Conservation (phyloP, 208 protist genomes). For the Angomonas ambiguus region DNA sequence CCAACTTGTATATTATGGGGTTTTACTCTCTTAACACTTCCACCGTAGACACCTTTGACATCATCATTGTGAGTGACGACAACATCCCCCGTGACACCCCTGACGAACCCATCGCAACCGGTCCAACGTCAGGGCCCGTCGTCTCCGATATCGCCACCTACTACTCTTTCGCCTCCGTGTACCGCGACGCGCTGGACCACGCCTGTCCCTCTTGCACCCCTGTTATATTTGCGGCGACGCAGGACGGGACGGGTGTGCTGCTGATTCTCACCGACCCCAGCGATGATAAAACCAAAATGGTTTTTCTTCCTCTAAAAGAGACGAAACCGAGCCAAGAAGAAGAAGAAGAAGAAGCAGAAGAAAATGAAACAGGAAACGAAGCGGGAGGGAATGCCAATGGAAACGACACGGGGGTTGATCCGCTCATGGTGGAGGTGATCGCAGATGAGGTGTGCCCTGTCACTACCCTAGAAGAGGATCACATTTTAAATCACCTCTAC, state of each 20-base stretch:
- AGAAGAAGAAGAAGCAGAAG: too few species aligned
- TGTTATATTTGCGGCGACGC: background rate
- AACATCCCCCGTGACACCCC: background rate
- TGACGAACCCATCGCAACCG: background rate
- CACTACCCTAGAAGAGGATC: slow-evolving; percentile 10
- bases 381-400: background rate
- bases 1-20: slow-evolving; percentile 11
- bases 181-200: background rate
- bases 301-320: background rate
- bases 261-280: background rate
- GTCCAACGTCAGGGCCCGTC: background rate
- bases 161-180: background rate
- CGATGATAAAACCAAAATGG: background rate
- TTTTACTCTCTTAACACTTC: background rate
- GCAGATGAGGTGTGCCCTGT: slow-evolving; percentile 9
- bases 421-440: background rate
- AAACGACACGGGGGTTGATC: background rate
- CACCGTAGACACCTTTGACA: background rate
- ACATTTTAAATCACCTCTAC: slow-evolving; percentile 4
- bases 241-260: background rate
- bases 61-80: background rate
- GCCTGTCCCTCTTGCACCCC: background rate
- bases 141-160: background rate
- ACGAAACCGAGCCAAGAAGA: too few species aligned
- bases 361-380: too few species aligned